These are phyloP conservation scores for Neurospora sp. DNA, from an alignment of 495 filamentous ascomycete genomes.

Conservation along the genomic window DNA sequence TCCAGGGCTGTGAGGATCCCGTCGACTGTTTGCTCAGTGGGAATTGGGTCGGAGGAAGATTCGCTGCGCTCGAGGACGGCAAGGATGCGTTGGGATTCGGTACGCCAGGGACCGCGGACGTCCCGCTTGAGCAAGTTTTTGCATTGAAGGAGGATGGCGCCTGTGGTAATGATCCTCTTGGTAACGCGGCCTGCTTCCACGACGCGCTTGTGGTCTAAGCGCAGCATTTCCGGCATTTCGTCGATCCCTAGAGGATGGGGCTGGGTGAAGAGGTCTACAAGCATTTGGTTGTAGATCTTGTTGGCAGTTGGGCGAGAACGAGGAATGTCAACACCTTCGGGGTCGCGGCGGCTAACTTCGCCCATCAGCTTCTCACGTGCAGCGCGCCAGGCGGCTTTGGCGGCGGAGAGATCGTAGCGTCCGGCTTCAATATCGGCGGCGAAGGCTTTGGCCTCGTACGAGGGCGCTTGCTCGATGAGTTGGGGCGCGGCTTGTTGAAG, in stretches of 20 bases:
- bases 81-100: constrained; percentile 69
- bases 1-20: constrained; percentile 71
- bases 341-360: constrained; percentile 63
- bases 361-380: constrained; percentile 58
- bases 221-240: constrained; percentile 74
- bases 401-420: constrained; percentile 46
- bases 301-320: constrained; percentile 47
- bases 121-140: constrained; percentile 95
- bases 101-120: constrained; percentile 79
- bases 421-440: constrained; percentile 56
- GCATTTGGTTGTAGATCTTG: constrained; percentile 74
- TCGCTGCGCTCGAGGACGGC: constrained; percentile 35
- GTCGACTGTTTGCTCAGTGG: constrained; percentile 45
- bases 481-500: constrained; percentile 69
- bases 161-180: constrained; percentile 66
- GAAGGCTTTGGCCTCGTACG: constrained; percentile 75
- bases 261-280: constrained; percentile 45
- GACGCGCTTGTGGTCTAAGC: constrained; percentile 66
- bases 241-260: constrained; percentile 41
- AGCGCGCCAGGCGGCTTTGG: constrained; percentile 60
- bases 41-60: constrained; percentile 27
- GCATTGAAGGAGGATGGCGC: constrained; percentile 75
- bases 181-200: constrained; percentile 53
- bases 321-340: constrained; percentile 51
- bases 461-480: constrained; percentile 67